A percentile compares a stretch with the other conserved stretches of the same genome.
Conservation (phyloP, 345 rosid species). For the Excoecaria cochinchinensis region DNA sequence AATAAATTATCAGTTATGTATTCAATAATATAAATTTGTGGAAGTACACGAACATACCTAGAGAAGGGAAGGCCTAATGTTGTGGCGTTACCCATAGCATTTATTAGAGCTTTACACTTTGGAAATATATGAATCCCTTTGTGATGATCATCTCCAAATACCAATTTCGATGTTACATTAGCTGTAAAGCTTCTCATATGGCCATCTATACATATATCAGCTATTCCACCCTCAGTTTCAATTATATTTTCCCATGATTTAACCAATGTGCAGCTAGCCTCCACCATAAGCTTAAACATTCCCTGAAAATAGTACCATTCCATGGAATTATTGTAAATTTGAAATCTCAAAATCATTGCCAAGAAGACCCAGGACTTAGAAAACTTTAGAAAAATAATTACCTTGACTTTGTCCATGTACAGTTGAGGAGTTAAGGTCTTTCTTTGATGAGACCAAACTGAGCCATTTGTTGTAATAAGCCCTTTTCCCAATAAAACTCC, state of each 20-base stretch:
- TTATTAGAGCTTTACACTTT: background rate
- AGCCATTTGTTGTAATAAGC: constrained; percentile 30
- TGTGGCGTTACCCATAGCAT: background rate
- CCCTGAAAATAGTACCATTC: background rate
- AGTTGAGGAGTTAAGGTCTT: constrained; percentile 35
- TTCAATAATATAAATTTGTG: background rate
- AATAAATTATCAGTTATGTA: background rate
- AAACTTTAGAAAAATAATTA: background rate
- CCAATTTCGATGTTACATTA: constrained; percentile 6
- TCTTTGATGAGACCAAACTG: constrained; percentile 36
- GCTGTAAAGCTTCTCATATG: constrained; percentile 21
- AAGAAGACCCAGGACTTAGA: background rate
- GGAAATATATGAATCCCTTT: constrained; percentile 8
- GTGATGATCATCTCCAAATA: constrained; percentile 13
- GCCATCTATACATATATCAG: constrained; percentile 16
- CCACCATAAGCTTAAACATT: constrained; percentile 11
- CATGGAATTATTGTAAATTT: background rate
- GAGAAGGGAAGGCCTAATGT: background rate
- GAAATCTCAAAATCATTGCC: background rate
- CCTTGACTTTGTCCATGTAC: constrained; percentile 30
- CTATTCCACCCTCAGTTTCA: constrained; percentile 4
- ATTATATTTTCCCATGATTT: constrained; percentile 20
- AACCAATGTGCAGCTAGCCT: background rate
- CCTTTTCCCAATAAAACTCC: constrained; percentile 38
- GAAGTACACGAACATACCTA: background rate